Conservation (phyloP, 1,284 basidiomycete genomes). For the Mycena sp. region DNA sequence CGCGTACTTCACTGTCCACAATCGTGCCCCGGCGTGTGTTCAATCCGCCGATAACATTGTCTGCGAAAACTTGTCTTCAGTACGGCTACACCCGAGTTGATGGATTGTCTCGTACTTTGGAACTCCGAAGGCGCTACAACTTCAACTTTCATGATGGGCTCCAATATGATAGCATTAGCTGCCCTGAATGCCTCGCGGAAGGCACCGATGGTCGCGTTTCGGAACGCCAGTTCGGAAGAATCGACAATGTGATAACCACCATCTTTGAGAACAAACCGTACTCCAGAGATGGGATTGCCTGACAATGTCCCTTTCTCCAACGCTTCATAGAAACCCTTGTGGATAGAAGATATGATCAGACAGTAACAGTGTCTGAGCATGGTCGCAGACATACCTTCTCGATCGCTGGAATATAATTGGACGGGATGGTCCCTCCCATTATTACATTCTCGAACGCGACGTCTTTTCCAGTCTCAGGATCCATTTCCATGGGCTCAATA, state of each 20-base stretch:
- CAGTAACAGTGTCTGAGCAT: too few relatives aligned
- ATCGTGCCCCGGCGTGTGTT: constrained; percentile 96
- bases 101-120: constrained; percentile 72
- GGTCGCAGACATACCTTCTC: constrained; percentile 95
- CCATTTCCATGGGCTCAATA: constrained; percentile 90
- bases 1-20: constrained; percentile 94
- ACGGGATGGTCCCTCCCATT: constrained; percentile 93
- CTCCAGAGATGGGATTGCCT: constrained; percentile 90
- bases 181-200: constrained; percentile 92
- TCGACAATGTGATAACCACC: constrained; percentile 96
- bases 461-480: constrained; percentile 84
- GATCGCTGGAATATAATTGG: constrained; percentile 93
- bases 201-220: constrained; percentile 89
- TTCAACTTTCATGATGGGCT: constrained; percentile 99
- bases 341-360: too few relatives aligned
- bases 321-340: constrained; percentile 94
- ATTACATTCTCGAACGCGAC: constrained; percentile 90
- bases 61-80: too few relatives aligned
- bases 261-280: constrained; percentile 91
- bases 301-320: constrained; percentile 92
- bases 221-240: constrained; percentile 97
- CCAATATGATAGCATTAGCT: constrained; percentile 86
- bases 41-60: constrained; percentile 90
- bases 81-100: too few relatives aligned
- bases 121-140: constrained; percentile 97